Base-by-base conservation (phyloP, 176 grass and related monocot species). In the Lolium rigidum region DNA sequence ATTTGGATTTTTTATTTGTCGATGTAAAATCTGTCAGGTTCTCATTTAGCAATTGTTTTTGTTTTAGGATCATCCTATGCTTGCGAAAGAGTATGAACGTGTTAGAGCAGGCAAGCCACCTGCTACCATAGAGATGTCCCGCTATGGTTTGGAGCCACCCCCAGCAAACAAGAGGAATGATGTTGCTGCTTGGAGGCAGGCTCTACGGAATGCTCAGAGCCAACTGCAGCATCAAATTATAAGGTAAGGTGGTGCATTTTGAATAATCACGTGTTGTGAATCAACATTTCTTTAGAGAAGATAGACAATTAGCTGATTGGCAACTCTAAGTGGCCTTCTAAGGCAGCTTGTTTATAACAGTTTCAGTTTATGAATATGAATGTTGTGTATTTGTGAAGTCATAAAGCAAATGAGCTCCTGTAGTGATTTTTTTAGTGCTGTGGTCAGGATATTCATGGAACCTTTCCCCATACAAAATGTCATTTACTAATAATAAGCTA, bases 71-170 rank as follows among this genome's bases (percentile, higher is more conserved):
- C 90, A 96, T 70, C 92, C 97, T 86, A 94, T 99, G 93, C 97
- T 99, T 83, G 84, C 90, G 46, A 99, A 93, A 92, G 97, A 99
- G 63, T 96, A 99, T 39, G 93, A 99, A 87, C 89, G 97, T 49
- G 97, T 99, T 55, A 99, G 93, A 87, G 94, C 94, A 65, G 93
- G 93, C 48, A 96, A 89, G 76, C 97, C 97, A 71, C 97, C 97
- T 84, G 90, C 88, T 62, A 92, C 92, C 82, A 77, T 99, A 82
- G 97, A 99, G 83, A 94, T 99, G 91, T 99, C 97, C 28, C 90
- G 94, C 52, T 99, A 99, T 90, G 90, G 92, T 85, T 92, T 95
- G 86, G 97, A 94, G 62, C 93, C 90, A 77, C 97, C 97, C 69
- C 94, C 90, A 55, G 64, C 37, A 8, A 96, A 90, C 88, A 99